Base-by-base conservation (phyloP, 2,329 filamentous ascomycete genomes). In the Talaromyces sp. region DNA sequence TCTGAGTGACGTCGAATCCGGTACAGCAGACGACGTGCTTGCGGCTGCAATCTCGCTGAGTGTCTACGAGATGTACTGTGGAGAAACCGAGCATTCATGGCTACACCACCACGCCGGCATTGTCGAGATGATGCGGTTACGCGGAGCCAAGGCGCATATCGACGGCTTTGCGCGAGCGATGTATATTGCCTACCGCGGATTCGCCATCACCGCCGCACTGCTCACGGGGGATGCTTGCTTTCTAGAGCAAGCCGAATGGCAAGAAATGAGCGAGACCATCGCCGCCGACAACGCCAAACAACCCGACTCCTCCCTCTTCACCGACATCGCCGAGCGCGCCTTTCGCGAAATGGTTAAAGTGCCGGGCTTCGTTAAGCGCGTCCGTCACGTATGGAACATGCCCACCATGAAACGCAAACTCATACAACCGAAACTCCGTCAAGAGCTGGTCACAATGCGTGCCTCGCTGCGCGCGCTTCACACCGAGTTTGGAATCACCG, bases 1-100 rank as follows among this genome's bases (percentile, higher is more conserved):
- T 0, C 58, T 75, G 9, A 62, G 65, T n/a, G 60, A 71, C 49
- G 59, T 64, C n/a, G 53, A 31, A 6, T 65, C 64, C 2, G 70
- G 70, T 4, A 68, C 68, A 60, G 69, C 69, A 1, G 70, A 70
- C 46, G 72, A 74, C 51, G 70, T 69, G 9, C 57, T 77, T 2
- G 70, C 70, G 2, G 68, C 72, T 1, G 72, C 71, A 14, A 70
- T 75, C n/a, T 58, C 69, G 0, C 66, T 76, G 6, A 71, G 69
- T 11, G 66, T 74, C 24, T 76, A 73, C 56, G 74, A 77, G 49
- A 72, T 74, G 63, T 70, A 73, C 58, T 65, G 68, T 38, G 72
- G 69, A 41, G 73, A 71, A 21, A 68, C 68, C 17, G 66, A 69
- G 19, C 63, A 70, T 10, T 68, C 72, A 4, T 77, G 74, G 73